Conservation (phyloP, 768 basidiomycete species). For the Phaeotremella skinneri region DNA sequence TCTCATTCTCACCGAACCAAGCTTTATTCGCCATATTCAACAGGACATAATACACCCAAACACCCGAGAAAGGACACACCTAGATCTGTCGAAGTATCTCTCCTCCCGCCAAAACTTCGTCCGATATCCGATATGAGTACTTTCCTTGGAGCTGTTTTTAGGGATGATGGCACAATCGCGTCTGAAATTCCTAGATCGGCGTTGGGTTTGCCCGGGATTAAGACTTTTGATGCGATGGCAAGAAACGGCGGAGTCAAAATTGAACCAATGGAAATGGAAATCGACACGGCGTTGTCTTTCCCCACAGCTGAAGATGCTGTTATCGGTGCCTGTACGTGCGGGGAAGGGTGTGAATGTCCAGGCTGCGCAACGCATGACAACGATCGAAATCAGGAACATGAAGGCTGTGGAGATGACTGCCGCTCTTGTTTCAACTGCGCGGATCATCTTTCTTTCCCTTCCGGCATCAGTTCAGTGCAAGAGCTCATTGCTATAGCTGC, state of each 20-base stretch:
- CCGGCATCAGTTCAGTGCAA: constrained; percentile 42
- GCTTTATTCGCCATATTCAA: constrained; percentile 49
- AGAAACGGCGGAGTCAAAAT: constrained; percentile 28
- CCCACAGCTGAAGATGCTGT: constrained; percentile 39
- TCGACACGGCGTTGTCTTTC: constrained; percentile 35
- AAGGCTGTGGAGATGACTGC: constrained; percentile 31
- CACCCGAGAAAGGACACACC: constrained; percentile 18
- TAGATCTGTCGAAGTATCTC: background rate
- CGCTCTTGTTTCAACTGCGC: constrained; percentile 42
- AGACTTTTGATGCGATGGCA: constrained; percentile 36
- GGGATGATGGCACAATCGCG: constrained; percentile 31
- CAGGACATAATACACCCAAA: constrained; percentile 17
- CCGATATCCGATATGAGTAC: constrained; percentile 36
- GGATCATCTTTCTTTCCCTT: constrained; percentile 38
- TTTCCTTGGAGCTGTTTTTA: constrained; percentile 39
- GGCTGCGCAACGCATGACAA: constrained; percentile 48
- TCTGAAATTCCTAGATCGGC: constrained; percentile 34
- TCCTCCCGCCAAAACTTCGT: constrained; percentile 26
- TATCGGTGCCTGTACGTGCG: constrained; percentile 51
- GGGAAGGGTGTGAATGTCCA: constrained; percentile 49
- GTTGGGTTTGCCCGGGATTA: constrained; percentile 36
- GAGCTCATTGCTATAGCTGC: constrained; percentile 43
- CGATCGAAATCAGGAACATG: constrained; percentile 15
- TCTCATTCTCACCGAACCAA: constrained; percentile 51
- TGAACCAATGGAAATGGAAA: constrained; percentile 35